Base-by-base conservation (phyloP, 129 eudicot genomes). In the Apium graveolens region DNA sequence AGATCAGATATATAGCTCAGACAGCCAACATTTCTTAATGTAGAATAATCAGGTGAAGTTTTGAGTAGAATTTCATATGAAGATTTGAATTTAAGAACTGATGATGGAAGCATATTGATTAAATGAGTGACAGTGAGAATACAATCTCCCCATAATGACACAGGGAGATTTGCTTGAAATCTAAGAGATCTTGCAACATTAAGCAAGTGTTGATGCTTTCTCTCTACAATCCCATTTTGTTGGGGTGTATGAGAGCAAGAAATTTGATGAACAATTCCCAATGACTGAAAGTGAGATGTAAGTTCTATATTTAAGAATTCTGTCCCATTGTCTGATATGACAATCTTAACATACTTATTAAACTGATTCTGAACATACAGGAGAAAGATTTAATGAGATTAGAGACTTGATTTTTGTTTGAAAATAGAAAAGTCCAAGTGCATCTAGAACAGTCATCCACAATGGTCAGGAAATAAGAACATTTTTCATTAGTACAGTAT, bases 271-370 rank as follows among this genome's bases (percentile, higher is more conserved):
- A 53, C 1, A 0, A 53, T 53, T 3, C 26, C 63, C 0, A 43
- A 4, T 5, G 5, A 2, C 3, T 0, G 26, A 0, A 53, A 18
- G 8, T 24, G 26, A 5, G 21, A 5, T 5, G 5, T 0, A 0
- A 24, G 26, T 12, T 43, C 46, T 7, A 0, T 1, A 24, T 60
- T 21, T 5, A 29, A 0, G 27, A 65, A 65, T 2, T 65, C 20
- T 7, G 37, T 65, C 0, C 70, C 71, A 29, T 65, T 65, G 34
- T 65, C 38, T 26, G 37, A 1, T 65, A 38, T 27, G 0, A 65
- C 0, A 11, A 10, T 3, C 10, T 26, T 65, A 1, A 65, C 18
- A 4, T 17, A 1, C 9, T 35, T 26, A 5, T 65, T 3, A 29
- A 65, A 29, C 4, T 65, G 71, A 26, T 18, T 65, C 11, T 48